Evolutionary conservation across 73 alveolate species (phyloP), one percentile per base, ranked within the genome.

Genomic region (Paramecium sexaurelia): DNA sequence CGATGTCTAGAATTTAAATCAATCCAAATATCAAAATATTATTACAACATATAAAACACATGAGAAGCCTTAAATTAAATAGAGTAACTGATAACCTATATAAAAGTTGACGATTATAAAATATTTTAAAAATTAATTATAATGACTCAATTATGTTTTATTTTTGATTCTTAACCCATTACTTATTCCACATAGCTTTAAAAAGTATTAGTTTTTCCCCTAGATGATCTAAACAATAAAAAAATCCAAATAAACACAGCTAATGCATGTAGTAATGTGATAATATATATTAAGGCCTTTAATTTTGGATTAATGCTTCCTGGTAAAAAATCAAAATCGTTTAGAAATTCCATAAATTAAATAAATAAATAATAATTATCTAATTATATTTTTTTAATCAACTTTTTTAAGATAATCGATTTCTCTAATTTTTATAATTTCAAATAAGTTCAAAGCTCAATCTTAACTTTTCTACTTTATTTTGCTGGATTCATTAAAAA

Each of bases 181-280:
- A 73, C 90, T 45, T 78, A n/a, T 78, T 78, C 90, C 71, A 78
- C 90, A 33, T 78, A 78, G 24, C 90, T 78, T 39, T 22, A 11
- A 33, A 78, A 78, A 29, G 90, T 1, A 41, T 78, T 26, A 15
- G 24, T 1, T 24, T 45, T 45, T 45, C 7, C 41, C 41, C 90
- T 75, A 5, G 32, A 15, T 1, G 43, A 13, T 45, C 73, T 78
- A n/a, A 73, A 78, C 55, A 78, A 78, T 78, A 78, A 40, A 17
- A 15, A n/a, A 26, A 78, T 41, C 68, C 73, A 78, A 0, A 45
- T 41, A 37, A 78, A 13, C 32, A 78, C 29, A 24, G 90, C 90
- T 8, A 33, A 19, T 17, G 36, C 61, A 24, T 78, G 90, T 24
- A 78, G 5, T 36, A 45, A 8, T 20, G 43, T 33, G 47, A 78